phyloP scores from a whole-genome alignment of 768 basidiomycete genomes.

The Thelephora aurantiotincta region DNA sequence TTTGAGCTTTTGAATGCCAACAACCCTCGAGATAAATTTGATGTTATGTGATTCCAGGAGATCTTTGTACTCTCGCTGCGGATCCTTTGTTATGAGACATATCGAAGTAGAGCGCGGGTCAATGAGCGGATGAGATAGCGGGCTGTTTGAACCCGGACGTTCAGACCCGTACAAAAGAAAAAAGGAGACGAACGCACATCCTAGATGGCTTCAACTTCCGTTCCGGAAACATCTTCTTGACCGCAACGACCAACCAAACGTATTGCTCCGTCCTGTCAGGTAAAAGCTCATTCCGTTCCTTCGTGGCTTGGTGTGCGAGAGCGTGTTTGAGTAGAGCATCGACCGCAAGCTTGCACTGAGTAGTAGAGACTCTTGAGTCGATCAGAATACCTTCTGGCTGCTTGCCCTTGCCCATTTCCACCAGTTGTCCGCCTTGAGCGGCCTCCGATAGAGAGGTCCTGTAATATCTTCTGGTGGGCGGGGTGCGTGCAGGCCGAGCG shows the following conservation, averaged over 20 bases:
- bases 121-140: slow-evolving; percentile 67
- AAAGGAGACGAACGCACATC: slow-evolving; percentile 41
- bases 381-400: slow-evolving; percentile 25
- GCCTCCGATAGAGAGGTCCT: too few species aligned
- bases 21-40: slow-evolving; percentile 84
- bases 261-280: slow-evolving; percentile 60
- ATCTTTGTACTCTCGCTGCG: slow-evolving; percentile 93
- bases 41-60: slow-evolving; percentile 65
- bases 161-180: not conserved
- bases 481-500: too few species aligned
- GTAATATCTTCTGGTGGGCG: too few species aligned
- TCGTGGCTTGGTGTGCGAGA: slow-evolving; percentile 43
- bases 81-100: slow-evolving; percentile 91
- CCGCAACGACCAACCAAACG: slow-evolving; percentile 80
- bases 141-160: slow-evolving; percentile 23
- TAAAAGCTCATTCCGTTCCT: slow-evolving; percentile 62
- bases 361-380: slow-evolving; percentile 51
- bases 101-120: slow-evolving; percentile 72
- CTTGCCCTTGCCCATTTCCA: not conserved
- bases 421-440: too few species aligned
- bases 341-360: slow-evolving; percentile 69
- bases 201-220: slow-evolving; percentile 68
- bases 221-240: slow-evolving; percentile 68
- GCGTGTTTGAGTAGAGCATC: slow-evolving; percentile 67
- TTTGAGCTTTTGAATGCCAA: slow-evolving; percentile 83